A percentile compares a stretch with the other conserved stretches of the same genome.
phyloP scores from a whole-genome alignment of 78 protist genomes.

The Guillardia theta region DNA sequence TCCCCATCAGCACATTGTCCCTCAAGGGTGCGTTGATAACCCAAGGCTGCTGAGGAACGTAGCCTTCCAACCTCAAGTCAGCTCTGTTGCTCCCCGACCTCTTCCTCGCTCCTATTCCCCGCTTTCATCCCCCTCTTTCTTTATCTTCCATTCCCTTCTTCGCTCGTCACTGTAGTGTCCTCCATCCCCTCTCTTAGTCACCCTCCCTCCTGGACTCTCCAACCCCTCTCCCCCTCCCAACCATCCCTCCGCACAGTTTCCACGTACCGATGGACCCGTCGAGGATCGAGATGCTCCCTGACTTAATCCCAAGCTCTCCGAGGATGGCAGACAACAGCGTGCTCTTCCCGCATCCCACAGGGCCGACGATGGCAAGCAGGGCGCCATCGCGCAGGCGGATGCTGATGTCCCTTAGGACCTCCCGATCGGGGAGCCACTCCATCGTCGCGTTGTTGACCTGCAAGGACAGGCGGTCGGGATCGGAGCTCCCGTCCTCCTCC shows the following conservation, averaged over 20 bases:
- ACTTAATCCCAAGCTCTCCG: conserved; percentile 52
- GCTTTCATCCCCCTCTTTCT: neutral
- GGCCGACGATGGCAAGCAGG: neutral
- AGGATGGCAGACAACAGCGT: conserved; percentile 70
- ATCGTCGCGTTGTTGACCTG: neutral
- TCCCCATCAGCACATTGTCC: conserved; percentile 63
- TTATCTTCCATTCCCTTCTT: neutral
- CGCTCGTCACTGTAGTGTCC: too few relatives aligned
- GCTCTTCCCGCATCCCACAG: conserved; percentile 79
- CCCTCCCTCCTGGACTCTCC: neutral
- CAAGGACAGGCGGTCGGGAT: neutral
- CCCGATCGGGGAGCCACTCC: neutral
- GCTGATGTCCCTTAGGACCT: neutral
- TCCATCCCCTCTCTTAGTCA: too few relatives aligned
- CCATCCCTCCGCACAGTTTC: too few relatives aligned
- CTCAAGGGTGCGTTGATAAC: conserved; percentile 43
- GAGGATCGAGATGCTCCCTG: neutral
- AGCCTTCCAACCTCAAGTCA: neutral
- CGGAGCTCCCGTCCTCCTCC: neutral
- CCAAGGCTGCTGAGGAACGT: conserved; percentile 57
- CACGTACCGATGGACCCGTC: too few relatives aligned
- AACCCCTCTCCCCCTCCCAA: too few relatives aligned
- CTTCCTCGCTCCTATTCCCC: neutral
- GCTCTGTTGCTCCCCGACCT: neutral
- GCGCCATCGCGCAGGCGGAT: neutral